Percentiles rank a stretch among this genome's conserved stretches.
Evolutionary conservation across 1,284 basidiomycete genomes (phyloP).

Genomic region (Cryptococcus hybrid): DNA sequence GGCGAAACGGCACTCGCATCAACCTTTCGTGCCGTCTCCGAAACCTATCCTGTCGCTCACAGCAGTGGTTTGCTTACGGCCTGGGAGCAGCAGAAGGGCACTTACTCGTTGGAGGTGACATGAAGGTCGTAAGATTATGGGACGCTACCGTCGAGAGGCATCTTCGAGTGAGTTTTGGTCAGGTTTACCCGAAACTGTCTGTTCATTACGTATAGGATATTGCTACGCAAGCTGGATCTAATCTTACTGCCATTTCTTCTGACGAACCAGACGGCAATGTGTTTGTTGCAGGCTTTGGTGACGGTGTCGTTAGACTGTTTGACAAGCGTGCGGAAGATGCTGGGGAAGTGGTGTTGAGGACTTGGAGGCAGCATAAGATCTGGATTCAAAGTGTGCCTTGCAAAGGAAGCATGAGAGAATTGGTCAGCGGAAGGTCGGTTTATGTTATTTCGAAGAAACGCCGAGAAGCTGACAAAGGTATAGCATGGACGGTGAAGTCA

Average conservation of each 20-base stretch:
- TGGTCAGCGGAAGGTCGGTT: conserved; percentile 82
- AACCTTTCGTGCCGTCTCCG: conserved; percentile 85
- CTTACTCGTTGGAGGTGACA: conserved; percentile 86
- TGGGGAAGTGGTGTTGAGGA: conserved; percentile 71
- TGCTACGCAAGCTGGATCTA: conserved; percentile 84
- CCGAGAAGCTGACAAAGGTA: not conserved
- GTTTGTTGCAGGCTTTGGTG: conserved; percentile 89
- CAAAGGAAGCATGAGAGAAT: conserved; percentile 67
- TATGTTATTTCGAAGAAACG: not conserved
- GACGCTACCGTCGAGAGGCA: conserved; percentile 90
- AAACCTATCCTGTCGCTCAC: conserved; percentile 64
- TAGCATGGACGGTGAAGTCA: conserved; percentile 86
- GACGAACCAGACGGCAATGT: conserved; percentile 72
- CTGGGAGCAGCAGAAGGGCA: conserved; percentile 88
- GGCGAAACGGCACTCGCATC: conserved; percentile 75
- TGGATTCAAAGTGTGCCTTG: conserved; percentile 91
- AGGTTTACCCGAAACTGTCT: conserved; percentile 49
- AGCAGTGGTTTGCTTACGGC: conserved; percentile 79
- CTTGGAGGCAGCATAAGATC: conserved; percentile 77
- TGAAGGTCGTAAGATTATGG: conserved; percentile 86
- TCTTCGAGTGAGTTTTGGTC: conserved; percentile 50
- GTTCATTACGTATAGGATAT: conserved; percentile 45
- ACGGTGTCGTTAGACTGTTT: conserved; percentile 87
- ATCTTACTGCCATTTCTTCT: conserved; percentile 79
- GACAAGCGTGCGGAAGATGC: conserved; percentile 85